phyloP scores from a whole-genome alignment of 192 early-diverging fungal genomes.

The Chytriomyces hyalinus region DNA sequence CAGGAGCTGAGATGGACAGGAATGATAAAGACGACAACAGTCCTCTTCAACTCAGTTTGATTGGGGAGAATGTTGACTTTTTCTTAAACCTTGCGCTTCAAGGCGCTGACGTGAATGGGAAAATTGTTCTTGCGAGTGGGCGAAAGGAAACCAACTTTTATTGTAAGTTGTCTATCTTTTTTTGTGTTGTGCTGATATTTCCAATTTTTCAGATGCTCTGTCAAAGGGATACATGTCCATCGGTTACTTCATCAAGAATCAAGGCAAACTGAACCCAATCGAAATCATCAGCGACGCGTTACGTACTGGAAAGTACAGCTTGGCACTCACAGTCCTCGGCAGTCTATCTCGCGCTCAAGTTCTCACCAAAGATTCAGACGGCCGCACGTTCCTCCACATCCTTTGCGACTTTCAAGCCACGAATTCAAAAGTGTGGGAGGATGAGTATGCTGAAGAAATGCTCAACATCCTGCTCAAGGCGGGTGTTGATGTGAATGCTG shows the following conservation, averaged over 20 bases:
- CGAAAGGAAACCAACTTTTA: slow-evolving; percentile 21
- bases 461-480: slow-evolving; percentile 28
- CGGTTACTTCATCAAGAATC: slow-evolving; percentile 57
- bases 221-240: slow-evolving; percentile 51
- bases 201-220: slow-evolving; percentile 48
- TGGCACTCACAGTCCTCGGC: slow-evolving; percentile 49
- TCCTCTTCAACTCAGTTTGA: slow-evolving; percentile 51
- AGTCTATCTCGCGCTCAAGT: slow-evolving; percentile 13
- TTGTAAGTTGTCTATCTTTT: background rate
- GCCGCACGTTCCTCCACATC: slow-evolving; percentile 51
- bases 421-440: slow-evolving; percentile 43
- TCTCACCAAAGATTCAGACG: background rate
- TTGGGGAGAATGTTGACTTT: slow-evolving; percentile 51
- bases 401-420: slow-evolving; percentile 47
- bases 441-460: slow-evolving; percentile 49
- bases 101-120: slow-evolving; percentile 40
- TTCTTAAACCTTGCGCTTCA: slow-evolving; percentile 51
- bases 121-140: slow-evolving; percentile 42
- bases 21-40: slow-evolving; percentile 46
- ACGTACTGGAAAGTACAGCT: slow-evolving; percentile 53
- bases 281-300: slow-evolving; percentile 47
- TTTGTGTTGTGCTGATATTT: background rate
- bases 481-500: slow-evolving; percentile 17
- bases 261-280: slow-evolving; percentile 38
- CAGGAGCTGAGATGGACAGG: slow-evolving; percentile 40